A percentile compares a stretch with the other conserved stretches of the same genome.
phyloP scores from a whole-genome alignment of 306 rosid species.

The Senna tora region DNA sequence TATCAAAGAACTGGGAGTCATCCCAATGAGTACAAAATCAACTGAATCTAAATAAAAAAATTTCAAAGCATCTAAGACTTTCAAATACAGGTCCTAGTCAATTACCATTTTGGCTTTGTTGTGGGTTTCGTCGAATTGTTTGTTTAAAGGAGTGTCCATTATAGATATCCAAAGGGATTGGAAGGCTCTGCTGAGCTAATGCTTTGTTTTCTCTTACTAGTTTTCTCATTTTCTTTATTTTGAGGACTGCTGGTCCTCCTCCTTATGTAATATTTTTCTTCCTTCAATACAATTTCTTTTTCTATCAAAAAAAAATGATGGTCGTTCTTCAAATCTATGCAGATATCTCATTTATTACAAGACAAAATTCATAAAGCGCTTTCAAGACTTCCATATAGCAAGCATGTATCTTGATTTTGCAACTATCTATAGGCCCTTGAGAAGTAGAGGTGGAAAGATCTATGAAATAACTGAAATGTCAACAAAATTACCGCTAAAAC shows the following conservation, averaged over 20 bases:
- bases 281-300: too few species aligned
- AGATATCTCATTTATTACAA: neutral
- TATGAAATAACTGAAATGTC: neutral
- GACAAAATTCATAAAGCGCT: neutral
- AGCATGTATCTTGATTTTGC: neutral
- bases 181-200: too few species aligned
- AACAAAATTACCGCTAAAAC: neutral
- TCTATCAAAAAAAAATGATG: too few species aligned
- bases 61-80: neutral
- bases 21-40: neutral
- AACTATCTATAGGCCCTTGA: neutral
- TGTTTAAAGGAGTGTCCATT: too few species aligned
- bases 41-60: neutral
- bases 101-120: too few species aligned
- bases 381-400: neutral
- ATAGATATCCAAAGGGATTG: too few species aligned
- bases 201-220: too few species aligned
- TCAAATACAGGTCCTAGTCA: neutral
- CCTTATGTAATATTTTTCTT: too few species aligned
- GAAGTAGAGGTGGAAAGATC: neutral
- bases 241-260: too few species aligned
- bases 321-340: neutral
- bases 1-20: slow-evolving; percentile 18
- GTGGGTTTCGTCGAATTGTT: too few species aligned
- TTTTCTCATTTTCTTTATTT: too few species aligned